Evolutionary conservation across 148 eudicot genomes (phyloP).

Genomic region (Vaccinium macrocarpon): DNA sequence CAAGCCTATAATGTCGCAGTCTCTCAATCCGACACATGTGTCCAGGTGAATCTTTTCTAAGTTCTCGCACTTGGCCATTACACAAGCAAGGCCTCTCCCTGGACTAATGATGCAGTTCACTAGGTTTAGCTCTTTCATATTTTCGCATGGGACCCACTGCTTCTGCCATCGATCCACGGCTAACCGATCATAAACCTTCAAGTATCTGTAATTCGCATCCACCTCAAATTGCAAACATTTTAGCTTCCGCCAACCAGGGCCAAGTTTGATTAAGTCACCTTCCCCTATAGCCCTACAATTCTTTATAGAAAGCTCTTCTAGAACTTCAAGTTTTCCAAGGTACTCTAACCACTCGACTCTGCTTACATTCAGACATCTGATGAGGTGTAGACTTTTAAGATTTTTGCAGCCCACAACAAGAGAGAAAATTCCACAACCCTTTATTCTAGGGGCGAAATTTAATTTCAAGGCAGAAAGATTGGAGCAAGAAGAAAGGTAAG

Average conservation of each 20-base stretch:
- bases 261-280: conserved; percentile 78
- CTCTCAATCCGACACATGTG: conserved; percentile 81
- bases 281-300: conserved; percentile 88
- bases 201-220: conserved; percentile 78
- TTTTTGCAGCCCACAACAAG: conserved; percentile 73
- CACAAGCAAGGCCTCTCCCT: conserved; percentile 87
- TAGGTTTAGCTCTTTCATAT: conserved; percentile 63
- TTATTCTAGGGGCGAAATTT: conserved; percentile 71
- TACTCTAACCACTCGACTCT: conserved; percentile 84
- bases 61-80: conserved; percentile 63
- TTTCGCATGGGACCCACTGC: conserved; percentile 71
- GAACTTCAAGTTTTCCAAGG: conserved; percentile 64
- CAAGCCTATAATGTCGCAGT: conserved; percentile 62
- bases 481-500: conserved; percentile 62
- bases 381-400: conserved; percentile 56
- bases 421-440: conserved; percentile 80
- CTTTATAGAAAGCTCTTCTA: conserved; percentile 66
- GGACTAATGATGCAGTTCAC: conserved; percentile 79
- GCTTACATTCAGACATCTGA: conserved; percentile 62
- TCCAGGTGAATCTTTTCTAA: conserved; percentile 72
- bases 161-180: conserved; percentile 72
- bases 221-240: conserved; percentile 69
- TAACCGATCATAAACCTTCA: conserved; percentile 74
- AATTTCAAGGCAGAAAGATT: conserved; percentile 72
- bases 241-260: conserved; percentile 63